These are phyloP conservation scores for Chrysopogon serrulatus DNA, from an alignment of 176 grass and related monocot species.

Conservation along the genomic window DNA sequence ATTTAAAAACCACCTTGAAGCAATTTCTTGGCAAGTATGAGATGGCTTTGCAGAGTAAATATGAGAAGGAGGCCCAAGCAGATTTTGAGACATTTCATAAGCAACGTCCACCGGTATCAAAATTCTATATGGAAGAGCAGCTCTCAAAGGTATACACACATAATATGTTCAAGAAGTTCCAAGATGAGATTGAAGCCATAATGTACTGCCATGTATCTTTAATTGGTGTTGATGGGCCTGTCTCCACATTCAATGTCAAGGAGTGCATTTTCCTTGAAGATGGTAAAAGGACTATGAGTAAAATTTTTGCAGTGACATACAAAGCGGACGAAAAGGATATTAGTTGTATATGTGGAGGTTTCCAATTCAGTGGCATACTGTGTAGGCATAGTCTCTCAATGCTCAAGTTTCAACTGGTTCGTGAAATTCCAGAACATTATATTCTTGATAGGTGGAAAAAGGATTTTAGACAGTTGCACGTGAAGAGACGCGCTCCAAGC, in stretches of 20 bases:
- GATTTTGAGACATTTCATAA: constrained; percentile 99
- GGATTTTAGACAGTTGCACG: constrained; percentile 85
- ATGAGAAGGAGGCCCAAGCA: constrained; percentile 91
- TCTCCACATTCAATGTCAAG: constrained; percentile 82
- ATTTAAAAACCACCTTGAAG: constrained; percentile 82
- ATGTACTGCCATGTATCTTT: constrained; percentile 96
- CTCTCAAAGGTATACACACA: constrained; percentile 93
- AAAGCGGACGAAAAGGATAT: constrained; percentile 66
- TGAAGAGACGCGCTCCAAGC: constrained; percentile 53
- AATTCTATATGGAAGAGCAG: constrained; percentile 99
- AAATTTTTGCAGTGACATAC: constrained; percentile 75
- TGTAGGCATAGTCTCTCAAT: constrained; percentile 88
- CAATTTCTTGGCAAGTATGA: constrained; percentile 93
- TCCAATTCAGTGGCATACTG: constrained; percentile 91
- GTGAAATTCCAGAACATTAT: constrained; percentile 83
- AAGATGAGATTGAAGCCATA: constrained; percentile 98
- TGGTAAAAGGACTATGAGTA: constrained; percentile 83
- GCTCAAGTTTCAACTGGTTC: constrained; percentile 89
- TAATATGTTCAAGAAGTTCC: constrained; percentile 96
- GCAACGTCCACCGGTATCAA: constrained; percentile 76
- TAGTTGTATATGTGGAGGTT: constrained; percentile 92
- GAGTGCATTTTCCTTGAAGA: constrained; percentile 94
- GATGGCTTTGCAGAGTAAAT: constrained; percentile 78
- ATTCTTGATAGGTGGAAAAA: constrained; percentile 95
- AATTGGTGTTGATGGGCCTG: constrained; percentile 38